These are phyloP conservation scores for Pythium scleroteichum DNA, from an alignment of 352 stramenopile genomes.

Conservation along the genomic window DNA sequence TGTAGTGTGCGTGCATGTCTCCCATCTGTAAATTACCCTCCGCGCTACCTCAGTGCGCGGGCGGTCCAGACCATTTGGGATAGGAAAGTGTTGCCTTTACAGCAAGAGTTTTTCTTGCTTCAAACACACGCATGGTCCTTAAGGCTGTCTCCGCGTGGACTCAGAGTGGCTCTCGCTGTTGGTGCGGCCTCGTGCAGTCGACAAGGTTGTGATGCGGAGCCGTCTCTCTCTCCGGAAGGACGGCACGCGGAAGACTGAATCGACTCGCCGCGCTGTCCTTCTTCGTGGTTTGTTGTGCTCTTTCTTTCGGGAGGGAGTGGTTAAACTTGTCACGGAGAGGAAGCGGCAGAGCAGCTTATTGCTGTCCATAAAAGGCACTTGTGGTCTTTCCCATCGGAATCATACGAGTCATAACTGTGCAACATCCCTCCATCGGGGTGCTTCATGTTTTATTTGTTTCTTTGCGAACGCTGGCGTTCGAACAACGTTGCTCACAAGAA, in stretches of 20 bases:
- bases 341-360: constrained; percentile 24
- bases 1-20: constrained; percentile 24
- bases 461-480: no score
- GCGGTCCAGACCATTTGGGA: constrained; percentile 87
- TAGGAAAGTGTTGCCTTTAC: constrained; percentile 73
- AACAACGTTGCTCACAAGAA: no score
- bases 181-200: constrained; percentile 23
- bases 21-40: constrained; percentile 76
- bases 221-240: constrained; percentile 5
- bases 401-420: constrained; percentile 93
- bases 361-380: constrained; percentile 37
- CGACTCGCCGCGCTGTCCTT: constrained; percentile 6
- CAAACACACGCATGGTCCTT: constrained; percentile 87
- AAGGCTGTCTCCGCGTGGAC: constrained; percentile 87
- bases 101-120: constrained; percentile 80
- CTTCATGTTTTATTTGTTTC: not conserved
- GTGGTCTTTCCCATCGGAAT: constrained; percentile 74
- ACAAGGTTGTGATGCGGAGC: constrained; percentile 22
- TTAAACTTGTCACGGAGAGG: constrained; percentile 1
- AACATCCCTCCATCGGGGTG: constrained; percentile 51
- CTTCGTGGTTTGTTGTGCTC: constrained; percentile 4
- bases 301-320: not conserved
- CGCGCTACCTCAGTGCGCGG: constrained; percentile 43
- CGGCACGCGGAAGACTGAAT: constrained; percentile 20
- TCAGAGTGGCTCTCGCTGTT: constrained; percentile 37